Evolutionary conservation across 202 grass and related monocot species (phyloP).

Genomic region (Setaria viridis): DNA sequence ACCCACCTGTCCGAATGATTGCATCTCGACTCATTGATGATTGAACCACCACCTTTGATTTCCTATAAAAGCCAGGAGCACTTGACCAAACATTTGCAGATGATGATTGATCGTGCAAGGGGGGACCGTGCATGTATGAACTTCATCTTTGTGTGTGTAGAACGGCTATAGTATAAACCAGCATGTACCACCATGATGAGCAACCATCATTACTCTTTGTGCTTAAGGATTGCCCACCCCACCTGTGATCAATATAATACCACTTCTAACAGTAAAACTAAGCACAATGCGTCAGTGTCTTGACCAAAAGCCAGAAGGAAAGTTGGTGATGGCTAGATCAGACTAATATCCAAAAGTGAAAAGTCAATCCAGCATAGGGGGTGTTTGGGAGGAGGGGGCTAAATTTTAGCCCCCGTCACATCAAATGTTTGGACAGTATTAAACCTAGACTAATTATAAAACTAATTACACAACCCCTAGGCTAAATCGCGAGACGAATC

Average conservation of each 20-base stretch:
- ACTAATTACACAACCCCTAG: too few species aligned
- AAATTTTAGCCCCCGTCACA: too few species aligned
- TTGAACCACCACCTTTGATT: constrained; percentile 27
- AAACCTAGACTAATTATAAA: too few species aligned
- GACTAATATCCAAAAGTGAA: neutral
- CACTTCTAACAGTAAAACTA: neutral
- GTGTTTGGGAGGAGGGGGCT: too few species aligned
- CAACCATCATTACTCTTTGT: constrained; percentile 3
- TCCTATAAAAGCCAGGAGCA: constrained; percentile 22
- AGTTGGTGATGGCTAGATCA: neutral
- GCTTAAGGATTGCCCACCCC: neutral
- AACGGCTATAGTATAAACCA: neutral
- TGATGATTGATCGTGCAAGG: neutral
- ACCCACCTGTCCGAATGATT: constrained; percentile 25
- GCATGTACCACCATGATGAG: neutral
- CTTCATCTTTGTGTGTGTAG: neutral
- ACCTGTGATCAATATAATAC: neutral
- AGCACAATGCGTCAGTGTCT: neutral
- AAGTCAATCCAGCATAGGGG: neutral
- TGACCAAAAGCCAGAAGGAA: neutral
- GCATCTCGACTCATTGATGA: constrained; percentile 29
- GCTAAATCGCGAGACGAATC: too few species aligned
- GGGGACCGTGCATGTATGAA: neutral
- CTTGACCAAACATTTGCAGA: neutral
- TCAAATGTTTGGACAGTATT: too few species aligned